Conservation (phyloP, 2,329 filamentous ascomycete genomes). For the Didymella segeticola region DNA sequence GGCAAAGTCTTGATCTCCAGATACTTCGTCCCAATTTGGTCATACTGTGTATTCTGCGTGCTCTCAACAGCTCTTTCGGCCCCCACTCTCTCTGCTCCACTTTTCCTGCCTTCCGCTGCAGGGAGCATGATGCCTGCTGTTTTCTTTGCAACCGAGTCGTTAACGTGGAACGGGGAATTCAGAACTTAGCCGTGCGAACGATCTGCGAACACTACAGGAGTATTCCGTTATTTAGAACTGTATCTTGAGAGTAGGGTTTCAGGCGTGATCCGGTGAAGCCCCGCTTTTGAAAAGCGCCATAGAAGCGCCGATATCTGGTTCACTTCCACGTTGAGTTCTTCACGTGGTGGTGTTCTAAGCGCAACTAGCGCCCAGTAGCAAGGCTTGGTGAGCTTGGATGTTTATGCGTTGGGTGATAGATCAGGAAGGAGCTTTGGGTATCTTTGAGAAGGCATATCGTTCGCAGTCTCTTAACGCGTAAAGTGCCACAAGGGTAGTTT, state of each 20-base stretch:
- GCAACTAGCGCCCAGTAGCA: slow-evolving; percentile 1
- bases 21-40: slow-evolving; percentile 37
- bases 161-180: background rate
- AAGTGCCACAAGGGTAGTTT: too few species aligned
- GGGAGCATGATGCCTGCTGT: background rate
- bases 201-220: background rate
- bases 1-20: slow-evolving; percentile 33
- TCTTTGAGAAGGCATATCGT: too few species aligned
- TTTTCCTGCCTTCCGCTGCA: background rate
- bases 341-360: background rate
- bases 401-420: background rate
- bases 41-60: slow-evolving; percentile 40
- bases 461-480: too few species aligned
- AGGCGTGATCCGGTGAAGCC: background rate
- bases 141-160: background rate
- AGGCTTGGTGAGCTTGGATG: background rate
- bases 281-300: background rate
- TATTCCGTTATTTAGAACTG: background rate
- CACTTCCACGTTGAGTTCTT: background rate
- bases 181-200: background rate
- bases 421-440: background rate
- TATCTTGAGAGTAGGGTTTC: background rate
- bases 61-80: background rate
- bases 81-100: background rate
- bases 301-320: background rate